phyloP scores from a whole-genome alignment of 495 filamentous ascomycete genomes.

The Aspergillus indologenus region DNA sequence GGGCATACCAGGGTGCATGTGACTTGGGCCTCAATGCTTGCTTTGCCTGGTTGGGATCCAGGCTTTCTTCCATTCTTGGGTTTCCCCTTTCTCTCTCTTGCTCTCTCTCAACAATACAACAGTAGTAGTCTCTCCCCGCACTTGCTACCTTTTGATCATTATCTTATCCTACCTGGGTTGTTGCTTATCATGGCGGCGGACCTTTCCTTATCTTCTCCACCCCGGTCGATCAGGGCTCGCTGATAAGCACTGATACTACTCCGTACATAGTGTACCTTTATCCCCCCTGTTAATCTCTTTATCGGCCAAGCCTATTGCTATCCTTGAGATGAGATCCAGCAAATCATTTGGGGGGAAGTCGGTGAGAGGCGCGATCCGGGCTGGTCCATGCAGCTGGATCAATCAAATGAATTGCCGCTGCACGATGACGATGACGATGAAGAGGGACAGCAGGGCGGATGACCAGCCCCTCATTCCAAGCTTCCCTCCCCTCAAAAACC shows the following conservation, averaged over 20 bases:
- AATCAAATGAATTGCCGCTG: too few relatives aligned
- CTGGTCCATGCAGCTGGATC: neutral
- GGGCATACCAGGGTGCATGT: constrained; percentile 9
- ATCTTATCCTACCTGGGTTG: neutral
- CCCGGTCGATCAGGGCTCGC: neutral
- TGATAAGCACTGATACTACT: neutral
- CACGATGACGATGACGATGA: neutral
- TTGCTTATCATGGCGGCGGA: constrained; percentile 11
- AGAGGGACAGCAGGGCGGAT: neutral
- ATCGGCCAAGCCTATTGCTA: neutral
- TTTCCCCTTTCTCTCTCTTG: constrained; percentile 13
- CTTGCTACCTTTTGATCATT: too few relatives aligned
- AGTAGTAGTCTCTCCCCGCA: neutral
- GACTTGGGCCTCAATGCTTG: constrained; percentile 12
- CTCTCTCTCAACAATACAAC: neutral
- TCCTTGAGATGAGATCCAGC: neutral
- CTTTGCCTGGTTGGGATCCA: neutral
- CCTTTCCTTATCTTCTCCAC: neutral
- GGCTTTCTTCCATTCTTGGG: neutral
- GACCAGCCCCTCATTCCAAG: constrained; percentile 7
- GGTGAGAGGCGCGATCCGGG: neutral
- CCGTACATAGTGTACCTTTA: too few relatives aligned
- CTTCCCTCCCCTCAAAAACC: too few relatives aligned
- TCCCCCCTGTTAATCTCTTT: neutral
- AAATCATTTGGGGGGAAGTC: neutral